These are phyloP conservation scores for Medicago arabica DNA, from an alignment of 306 rosid species.

Conservation along the genomic window DNA sequence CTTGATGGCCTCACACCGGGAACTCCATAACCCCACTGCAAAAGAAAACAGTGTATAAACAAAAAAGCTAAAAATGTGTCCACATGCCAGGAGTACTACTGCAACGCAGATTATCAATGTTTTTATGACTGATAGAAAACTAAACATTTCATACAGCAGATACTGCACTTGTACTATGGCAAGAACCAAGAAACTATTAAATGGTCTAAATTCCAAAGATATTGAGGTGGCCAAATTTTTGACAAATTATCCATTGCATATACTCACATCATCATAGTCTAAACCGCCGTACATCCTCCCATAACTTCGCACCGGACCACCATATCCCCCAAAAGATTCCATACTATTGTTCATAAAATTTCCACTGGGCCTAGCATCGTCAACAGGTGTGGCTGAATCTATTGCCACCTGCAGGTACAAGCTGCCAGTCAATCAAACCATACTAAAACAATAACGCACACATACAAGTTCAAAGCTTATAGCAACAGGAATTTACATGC, in stretches of 20 bases:
- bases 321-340: conserved; percentile 79
- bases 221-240: conserved; percentile 15
- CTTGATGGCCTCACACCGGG: conserved; percentile 81
- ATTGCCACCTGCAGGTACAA: conserved; percentile 60
- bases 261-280: conserved; percentile 92
- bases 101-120: not conserved
- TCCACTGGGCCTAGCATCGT: conserved; percentile 80
- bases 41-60: conserved; percentile 19
- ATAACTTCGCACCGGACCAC: conserved; percentile 89
- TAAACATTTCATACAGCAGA: conserved; percentile 8
- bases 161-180: conserved; percentile 16
- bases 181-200: not conserved
- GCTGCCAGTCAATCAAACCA: conserved; percentile 23
- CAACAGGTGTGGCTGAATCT: conserved; percentile 95
- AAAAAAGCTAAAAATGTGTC: conserved; percentile 1
- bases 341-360: conserved; percentile 61
- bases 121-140: conserved; percentile 9
- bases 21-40: conserved; percentile 97
- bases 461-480: conserved; percentile 5
- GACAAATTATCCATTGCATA: not conserved
- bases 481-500: not conserved
- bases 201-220: conserved; percentile 22
- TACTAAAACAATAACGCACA: not conserved
- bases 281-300: conserved; percentile 97
- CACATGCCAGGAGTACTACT: not conserved